Base-by-base conservation (phyloP, 2,329 filamentous ascomycete species). In the Fusarium sp. region DNA sequence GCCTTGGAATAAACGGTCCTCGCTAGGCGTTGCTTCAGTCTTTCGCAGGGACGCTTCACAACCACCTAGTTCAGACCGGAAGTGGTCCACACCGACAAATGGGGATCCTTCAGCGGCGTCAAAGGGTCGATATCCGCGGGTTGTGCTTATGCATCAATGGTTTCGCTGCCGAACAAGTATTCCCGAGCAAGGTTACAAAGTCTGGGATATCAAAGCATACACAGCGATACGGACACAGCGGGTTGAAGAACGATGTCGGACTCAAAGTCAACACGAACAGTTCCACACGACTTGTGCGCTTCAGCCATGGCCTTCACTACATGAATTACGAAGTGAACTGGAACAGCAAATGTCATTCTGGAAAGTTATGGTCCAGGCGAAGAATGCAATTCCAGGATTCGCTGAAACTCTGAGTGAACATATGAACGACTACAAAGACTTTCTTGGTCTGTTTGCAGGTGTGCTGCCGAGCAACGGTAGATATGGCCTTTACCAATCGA, bases 161-260 rank as follows among this genome's bases (percentile, higher is more conserved):
- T 24, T 46, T 15, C 25, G 57, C 10, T 63, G 60, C 8, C 46
- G 60, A n/a, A 63, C 58, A 24, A 16, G 24, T 18, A 13, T 63
- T 10, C 29, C 41, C 1, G 27, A 55, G 1, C 29, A 47, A 29
- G 46, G 46, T 4, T 63, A 20, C 18, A 62, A 25, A 16, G 10
- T 34, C 10, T 63, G 58, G 60, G 27, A 46, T 3, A 25, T 63
- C 1, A 15, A 34, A 2, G 52, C 16, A 24, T 63, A 63, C 18
- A 25, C 60, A 0, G 32, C 47, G 1, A 30, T 47, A 18, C 47
- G 60, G 9, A n/a, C 8, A 8, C 25, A 44, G 2, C 43, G 32
- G 1, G n/a, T 63, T 5, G 58, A 62, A 29, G 22, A 43, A 15
- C n/a, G 60, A 5, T 63, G 58, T 1, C 38, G 41, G 3, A 62